These are phyloP conservation scores for Coemansia sp. DNA, from an alignment of 192 early-diverging fungal genomes.

Conservation along the genomic window DNA sequence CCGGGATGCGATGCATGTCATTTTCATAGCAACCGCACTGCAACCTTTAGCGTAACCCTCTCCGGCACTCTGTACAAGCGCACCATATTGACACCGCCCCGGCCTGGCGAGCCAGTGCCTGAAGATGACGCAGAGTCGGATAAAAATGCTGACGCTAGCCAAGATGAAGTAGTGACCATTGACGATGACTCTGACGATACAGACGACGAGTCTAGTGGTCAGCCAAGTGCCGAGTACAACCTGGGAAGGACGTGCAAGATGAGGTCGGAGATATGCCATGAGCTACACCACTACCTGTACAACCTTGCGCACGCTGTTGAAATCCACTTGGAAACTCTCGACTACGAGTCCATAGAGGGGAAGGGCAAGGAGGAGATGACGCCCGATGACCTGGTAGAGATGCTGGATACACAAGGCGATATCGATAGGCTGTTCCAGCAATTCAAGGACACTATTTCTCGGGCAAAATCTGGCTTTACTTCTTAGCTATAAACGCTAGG, in stretches of 20 bases:
- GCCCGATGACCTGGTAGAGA: conserved; percentile 36
- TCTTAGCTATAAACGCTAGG: conserved; percentile 2
- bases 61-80: conserved; percentile 32
- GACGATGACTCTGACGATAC: conserved; percentile 1
- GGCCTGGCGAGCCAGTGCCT: neutral
- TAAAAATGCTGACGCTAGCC: neutral
- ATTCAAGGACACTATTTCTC: conserved; percentile 23
- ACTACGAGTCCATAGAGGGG: neutral
- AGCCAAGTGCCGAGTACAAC: conserved; percentile 19
- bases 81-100: conserved; percentile 23
- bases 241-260: conserved; percentile 31
- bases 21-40: conserved; percentile 41
- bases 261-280: conserved; percentile 33
- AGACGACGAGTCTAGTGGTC: neutral
- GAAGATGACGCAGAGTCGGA: neutral
- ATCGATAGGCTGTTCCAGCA: conserved; percentile 23
- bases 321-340: conserved; percentile 6
- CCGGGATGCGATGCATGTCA: conserved; percentile 49
- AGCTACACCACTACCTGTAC: conserved; percentile 48
- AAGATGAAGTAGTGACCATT: neutral
- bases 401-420: conserved; percentile 24
- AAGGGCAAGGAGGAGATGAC: neutral
- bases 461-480: conserved; percentile 38
- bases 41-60: conserved; percentile 32
- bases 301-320: conserved; percentile 26